A percentile compares a stretch with the other conserved stretches of the same genome.
Conservation (phyloP, 1,284 basidiomycete species). For the Cryptococcus neoformans region DNA sequence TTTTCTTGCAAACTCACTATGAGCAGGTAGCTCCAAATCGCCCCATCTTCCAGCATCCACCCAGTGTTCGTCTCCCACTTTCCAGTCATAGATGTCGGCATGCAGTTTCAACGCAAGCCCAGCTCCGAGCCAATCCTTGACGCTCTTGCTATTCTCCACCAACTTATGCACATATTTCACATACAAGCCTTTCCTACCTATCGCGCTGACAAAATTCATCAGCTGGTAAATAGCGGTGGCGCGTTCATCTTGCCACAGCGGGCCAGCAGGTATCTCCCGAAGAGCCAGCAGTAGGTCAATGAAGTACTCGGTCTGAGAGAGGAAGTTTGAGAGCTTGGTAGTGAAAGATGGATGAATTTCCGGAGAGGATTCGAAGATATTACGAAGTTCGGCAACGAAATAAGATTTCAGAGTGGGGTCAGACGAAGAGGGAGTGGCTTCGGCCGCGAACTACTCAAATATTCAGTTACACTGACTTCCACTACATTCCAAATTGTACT, state of each 20-base stretch:
- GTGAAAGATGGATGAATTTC: constrained; percentile 76
- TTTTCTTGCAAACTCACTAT: constrained; percentile 91
- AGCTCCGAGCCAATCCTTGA: constrained; percentile 84
- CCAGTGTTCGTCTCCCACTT: constrained; percentile 60
- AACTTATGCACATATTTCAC: constrained; percentile 94
- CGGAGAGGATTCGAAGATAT: constrained; percentile 72
- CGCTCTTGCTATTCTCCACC: constrained; percentile 60
- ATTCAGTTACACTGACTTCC: not conserved
- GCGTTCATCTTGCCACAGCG: constrained; percentile 89
- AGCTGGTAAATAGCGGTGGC: constrained; percentile 87
- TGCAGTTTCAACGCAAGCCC: constrained; percentile 89
- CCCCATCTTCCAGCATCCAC: constrained; percentile 70
- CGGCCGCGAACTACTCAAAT: constrained; percentile 24
- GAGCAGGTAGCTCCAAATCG: constrained; percentile 80
- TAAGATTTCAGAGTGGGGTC: constrained; percentile 85
- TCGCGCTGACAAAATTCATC: constrained; percentile 85
- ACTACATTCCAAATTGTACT: constrained; percentile 5
- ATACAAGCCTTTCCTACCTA: constrained; percentile 83
- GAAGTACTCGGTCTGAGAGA: constrained; percentile 90
- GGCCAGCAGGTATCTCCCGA: constrained; percentile 88
- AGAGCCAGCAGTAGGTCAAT: constrained; percentile 88
- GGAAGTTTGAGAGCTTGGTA: constrained; percentile 72
- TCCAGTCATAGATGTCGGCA: constrained; percentile 91
- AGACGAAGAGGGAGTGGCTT: constrained; percentile 64
- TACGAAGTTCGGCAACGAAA: constrained; percentile 88